Conservation (phyloP, 2,329 filamentous ascomycete genomes). For the Atkinsonella hypoxylon region DNA sequence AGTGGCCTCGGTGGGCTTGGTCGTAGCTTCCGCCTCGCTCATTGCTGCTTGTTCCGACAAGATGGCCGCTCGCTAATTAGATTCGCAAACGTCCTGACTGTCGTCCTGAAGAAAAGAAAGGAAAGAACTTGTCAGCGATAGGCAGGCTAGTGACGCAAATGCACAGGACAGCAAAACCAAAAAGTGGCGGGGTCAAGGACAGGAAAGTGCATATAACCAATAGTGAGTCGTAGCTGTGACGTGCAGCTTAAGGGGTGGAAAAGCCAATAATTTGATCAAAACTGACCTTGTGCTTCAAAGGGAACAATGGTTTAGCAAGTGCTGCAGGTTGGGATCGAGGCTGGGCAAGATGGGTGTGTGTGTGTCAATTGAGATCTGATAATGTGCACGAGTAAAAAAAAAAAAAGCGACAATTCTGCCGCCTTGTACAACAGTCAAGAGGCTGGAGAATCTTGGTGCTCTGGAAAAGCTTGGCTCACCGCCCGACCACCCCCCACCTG, state of each 20-base stretch:
- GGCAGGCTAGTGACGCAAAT: not conserved
- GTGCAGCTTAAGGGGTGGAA: not conserved
- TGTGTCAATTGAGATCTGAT: not conserved
- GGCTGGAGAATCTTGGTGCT: slow-evolving; percentile 1
- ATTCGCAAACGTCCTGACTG: not conserved
- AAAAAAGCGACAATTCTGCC: slow-evolving; percentile 7
- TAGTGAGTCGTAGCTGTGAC: not conserved
- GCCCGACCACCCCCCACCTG: not conserved
- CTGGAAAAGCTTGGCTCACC: slow-evolving; percentile 4
- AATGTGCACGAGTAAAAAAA: slow-evolving; percentile 3
- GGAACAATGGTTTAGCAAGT: not conserved
- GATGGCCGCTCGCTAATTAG: not conserved
- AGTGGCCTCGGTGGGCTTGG: slow-evolving; percentile 13
- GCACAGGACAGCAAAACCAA: not conserved
- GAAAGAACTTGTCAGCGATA: not conserved
- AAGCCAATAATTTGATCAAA: not conserved
- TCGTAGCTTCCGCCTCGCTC: slow-evolving; percentile 13
- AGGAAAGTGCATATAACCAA: not conserved
- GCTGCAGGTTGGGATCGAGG: not conserved
- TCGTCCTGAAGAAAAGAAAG: not conserved
- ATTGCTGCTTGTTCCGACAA: slow-evolving; percentile 1
- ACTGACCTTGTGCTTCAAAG: not conserved
- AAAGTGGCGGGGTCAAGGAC: not conserved
- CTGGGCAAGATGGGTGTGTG: not conserved
- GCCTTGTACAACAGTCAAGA: not conserved